Conservation (phyloP, 441 rosid species). For the Euphorbia celastroides region DNA sequence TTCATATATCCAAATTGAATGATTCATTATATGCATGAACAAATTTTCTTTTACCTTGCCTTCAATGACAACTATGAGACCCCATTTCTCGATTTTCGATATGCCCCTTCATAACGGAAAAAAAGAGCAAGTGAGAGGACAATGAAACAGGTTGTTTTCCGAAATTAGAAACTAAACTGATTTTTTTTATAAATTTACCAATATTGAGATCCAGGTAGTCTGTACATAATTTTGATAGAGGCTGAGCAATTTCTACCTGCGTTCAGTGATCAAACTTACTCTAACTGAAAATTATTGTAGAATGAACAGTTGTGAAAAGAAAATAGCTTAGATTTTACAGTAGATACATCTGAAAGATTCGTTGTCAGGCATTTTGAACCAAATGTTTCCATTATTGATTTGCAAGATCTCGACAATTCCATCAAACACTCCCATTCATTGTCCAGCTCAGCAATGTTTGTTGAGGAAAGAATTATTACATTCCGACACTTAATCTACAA, state of each 20-base stretch:
- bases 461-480: conserved; percentile 63
- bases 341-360: conserved; percentile 61
- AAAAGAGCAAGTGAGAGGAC: conserved; percentile 16
- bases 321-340: neutral
- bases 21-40: neutral
- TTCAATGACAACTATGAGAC: conserved; percentile 51
- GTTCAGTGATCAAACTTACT: conserved; percentile 11
- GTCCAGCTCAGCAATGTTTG: conserved; percentile 67
- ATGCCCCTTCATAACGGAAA: conserved; percentile 44
- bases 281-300: neutral
- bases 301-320: neutral
- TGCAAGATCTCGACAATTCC: conserved; percentile 42
- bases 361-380: conserved; percentile 44
- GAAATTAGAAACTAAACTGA: neutral
- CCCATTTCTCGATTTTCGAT: conserved; percentile 72
- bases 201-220: conserved; percentile 81
- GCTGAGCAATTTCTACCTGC: conserved; percentile 83
- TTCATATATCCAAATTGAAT: neutral
- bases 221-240: conserved; percentile 72
- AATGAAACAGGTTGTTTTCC: neutral
- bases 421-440: conserved; percentile 81
- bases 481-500: conserved; percentile 80
- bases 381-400: conserved; percentile 46
- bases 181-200: conserved; percentile 38
- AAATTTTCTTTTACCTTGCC: conserved; percentile 61